Evolutionary conservation across 805 yeast genomes (phyloP).

Genomic region (Pichia scutulata): DNA sequence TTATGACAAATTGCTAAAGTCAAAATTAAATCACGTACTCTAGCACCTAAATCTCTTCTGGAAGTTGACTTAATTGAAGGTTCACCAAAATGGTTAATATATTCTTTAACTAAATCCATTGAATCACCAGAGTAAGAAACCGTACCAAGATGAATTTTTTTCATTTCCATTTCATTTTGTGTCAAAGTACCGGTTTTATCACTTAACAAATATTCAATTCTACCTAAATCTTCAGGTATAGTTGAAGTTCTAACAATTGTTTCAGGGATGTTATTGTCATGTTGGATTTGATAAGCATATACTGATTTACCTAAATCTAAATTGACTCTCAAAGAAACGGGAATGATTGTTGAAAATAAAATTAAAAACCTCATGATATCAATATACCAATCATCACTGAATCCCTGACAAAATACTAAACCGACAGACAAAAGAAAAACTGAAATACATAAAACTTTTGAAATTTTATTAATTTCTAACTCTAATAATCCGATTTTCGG

Average conservation of each 20-base stretch:
- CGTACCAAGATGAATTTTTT: constrained; percentile 85
- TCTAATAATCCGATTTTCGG: constrained; percentile 88
- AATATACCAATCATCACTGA: constrained; percentile 70
- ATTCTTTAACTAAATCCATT: constrained; percentile 77
- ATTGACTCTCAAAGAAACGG: constrained; percentile 91
- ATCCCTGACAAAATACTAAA: constrained; percentile 76
- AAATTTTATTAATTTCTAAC: constrained; percentile 78
- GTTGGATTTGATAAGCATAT: constrained; percentile 91
- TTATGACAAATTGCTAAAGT: constrained; percentile 94
- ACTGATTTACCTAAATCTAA: constrained; percentile 93
- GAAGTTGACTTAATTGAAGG: constrained; percentile 22
- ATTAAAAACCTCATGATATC: constrained; percentile 87
- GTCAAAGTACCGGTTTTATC: constrained; percentile 98
- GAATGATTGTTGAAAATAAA: constrained; percentile 89
- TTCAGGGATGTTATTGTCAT: constrained; percentile 69
- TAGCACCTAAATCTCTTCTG: constrained; percentile 63
- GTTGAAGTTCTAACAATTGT: constrained; percentile 96
- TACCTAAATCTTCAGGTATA: constrained; percentile 94
- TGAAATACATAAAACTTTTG: constrained; percentile 81
- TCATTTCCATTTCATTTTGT: constrained; percentile 96
- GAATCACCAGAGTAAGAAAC: constrained; percentile 91
- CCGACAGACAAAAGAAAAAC: constrained; percentile 73
- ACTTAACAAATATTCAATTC: constrained; percentile 84
- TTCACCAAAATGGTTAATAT: constrained; percentile 36
- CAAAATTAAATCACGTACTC: constrained; percentile 72